phyloP scores from a whole-genome alignment of 208 protist species.

The Crithidia expoeki region DNA sequence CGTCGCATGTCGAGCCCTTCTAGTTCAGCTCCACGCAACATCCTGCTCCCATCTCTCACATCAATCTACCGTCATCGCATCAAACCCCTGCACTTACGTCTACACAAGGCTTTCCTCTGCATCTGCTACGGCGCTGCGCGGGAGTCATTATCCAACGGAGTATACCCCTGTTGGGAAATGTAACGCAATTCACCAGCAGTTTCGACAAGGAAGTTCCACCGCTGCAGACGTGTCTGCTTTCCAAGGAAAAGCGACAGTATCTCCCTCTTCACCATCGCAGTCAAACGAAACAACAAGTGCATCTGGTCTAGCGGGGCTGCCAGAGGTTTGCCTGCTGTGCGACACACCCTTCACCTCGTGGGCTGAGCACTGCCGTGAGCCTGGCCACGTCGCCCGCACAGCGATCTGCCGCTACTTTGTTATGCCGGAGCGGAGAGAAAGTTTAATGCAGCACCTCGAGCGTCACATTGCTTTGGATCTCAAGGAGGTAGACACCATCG shows the following conservation, averaged over 20 bases:
- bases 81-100: background rate
- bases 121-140: too few species aligned
- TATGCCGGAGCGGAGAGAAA: slow-evolving; percentile 52
- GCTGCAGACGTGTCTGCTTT: too few species aligned
- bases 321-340: slow-evolving; percentile 34
- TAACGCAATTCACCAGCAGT: too few species aligned
- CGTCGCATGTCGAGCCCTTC: background rate
- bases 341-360: slow-evolving; percentile 42
- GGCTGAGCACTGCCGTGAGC: slow-evolving; percentile 37
- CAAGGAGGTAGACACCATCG: slow-evolving; percentile 63
- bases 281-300: too few species aligned
- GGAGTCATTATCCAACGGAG: too few species aligned
- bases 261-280: too few species aligned
- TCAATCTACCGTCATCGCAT: background rate
- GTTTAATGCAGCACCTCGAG: slow-evolving; percentile 68
- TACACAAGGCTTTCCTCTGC: too few species aligned
- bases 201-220: too few species aligned
- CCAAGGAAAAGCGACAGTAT: too few species aligned
- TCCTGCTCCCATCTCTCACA: background rate
- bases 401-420: slow-evolving; percentile 64
- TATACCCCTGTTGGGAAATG: too few species aligned
- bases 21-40: background rate
- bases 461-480: slow-evolving; percentile 81
- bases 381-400: slow-evolving; percentile 55
- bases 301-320: too few species aligned